Evolutionary conservation across 495 filamentous ascomycete genomes (phyloP).

Genomic region (Aspergillus campestris): DNA sequence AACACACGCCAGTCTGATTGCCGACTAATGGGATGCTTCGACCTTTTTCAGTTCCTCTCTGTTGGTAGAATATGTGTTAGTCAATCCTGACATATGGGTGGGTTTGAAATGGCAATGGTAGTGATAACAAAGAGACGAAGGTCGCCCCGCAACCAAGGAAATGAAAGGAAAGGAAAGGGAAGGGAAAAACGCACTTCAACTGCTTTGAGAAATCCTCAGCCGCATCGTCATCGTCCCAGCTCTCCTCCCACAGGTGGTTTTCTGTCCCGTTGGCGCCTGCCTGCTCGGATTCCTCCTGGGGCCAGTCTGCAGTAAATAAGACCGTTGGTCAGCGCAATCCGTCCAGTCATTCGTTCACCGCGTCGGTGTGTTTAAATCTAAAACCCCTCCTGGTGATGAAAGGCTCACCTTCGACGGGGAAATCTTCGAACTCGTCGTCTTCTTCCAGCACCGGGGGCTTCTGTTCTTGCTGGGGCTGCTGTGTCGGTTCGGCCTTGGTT

Average conservation of each 20-base stretch:
- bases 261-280: constrained; percentile 45
- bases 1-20: background rate
- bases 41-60: constrained; percentile 98
- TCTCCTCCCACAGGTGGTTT: constrained; percentile 96
- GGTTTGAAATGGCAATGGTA: background rate
- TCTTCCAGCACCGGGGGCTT: constrained; percentile 72
- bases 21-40: constrained; percentile 42
- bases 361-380: no score
- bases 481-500: constrained; percentile 30
- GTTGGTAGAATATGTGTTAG: constrained; percentile 12
- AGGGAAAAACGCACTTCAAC: constrained; percentile 62
- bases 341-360: background rate
- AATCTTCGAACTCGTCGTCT: constrained; percentile 98
- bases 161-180: constrained; percentile 1
- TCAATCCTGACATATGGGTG: background rate
- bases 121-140: background rate
- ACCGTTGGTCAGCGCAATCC: constrained; percentile 3
- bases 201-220: constrained; percentile 94
- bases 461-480: constrained; percentile 41
- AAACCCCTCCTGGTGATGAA: no score
- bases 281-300: constrained; percentile 75
- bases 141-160: background rate
- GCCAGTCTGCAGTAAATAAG: constrained; percentile 60
- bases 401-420: constrained; percentile 79
- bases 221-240: constrained; percentile 98